A percentile compares a stretch with the other conserved stretches of the same genome.
Evolutionary conservation across 768 basidiomycete genomes (phyloP).

Genomic region (Dioszegia hungarica): DNA sequence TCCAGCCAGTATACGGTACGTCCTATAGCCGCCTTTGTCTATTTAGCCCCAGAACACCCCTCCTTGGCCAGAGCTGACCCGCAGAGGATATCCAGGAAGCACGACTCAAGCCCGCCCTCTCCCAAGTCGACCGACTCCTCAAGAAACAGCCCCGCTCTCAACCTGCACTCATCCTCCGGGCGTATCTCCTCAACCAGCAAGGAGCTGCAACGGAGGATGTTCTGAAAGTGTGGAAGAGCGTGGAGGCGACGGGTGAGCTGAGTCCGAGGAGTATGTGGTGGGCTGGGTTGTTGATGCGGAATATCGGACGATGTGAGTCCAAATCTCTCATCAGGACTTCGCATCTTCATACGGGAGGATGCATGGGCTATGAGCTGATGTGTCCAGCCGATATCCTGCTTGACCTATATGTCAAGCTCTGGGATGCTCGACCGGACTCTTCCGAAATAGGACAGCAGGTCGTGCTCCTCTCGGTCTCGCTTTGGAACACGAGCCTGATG

Average conservation of each 20-base stretch:
- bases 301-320: conserved; percentile 28
- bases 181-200: conserved; percentile 19
- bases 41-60: background rate
- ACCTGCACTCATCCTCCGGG: conserved; percentile 29
- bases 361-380: background rate
- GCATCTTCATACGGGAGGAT: background rate
- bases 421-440: conserved; percentile 14
- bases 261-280: conserved; percentile 19
- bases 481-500: conserved; percentile 14
- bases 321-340: background rate
- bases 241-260: conserved; percentile 21
- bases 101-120: conserved; percentile 18
- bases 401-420: conserved; percentile 19
- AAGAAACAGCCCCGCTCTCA: conserved; percentile 41
- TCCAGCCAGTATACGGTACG: conserved; percentile 35
- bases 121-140: conserved; percentile 19
- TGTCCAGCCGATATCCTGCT: conserved; percentile 23
- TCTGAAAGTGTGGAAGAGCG: conserved; percentile 12
- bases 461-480: conserved; percentile 22
- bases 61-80: background rate
- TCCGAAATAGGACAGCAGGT: conserved; percentile 31
- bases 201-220: conserved; percentile 4
- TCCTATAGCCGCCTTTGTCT: background rate
- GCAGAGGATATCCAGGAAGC: conserved; percentile 28
- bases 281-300: conserved; percentile 3